These are phyloP conservation scores for Heritiera littoralis DNA, from an alignment of 345 rosid genomes.

Conservation along the genomic window DNA sequence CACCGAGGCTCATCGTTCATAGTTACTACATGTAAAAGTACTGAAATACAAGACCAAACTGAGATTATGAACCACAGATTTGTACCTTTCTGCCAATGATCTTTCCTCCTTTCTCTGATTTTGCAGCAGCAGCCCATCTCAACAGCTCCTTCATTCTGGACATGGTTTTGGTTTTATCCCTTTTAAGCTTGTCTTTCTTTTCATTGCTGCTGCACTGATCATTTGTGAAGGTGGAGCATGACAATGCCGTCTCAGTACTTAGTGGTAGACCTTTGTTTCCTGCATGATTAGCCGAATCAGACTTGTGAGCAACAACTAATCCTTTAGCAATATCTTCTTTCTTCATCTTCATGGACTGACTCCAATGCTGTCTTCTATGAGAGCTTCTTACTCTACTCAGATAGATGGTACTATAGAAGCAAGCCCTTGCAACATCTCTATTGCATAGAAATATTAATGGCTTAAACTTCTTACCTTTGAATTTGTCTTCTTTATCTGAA, in stretches of 20 bases:
- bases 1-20: background rate
- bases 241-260: slow-evolving; percentile 23
- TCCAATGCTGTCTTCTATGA: slow-evolving; percentile 31
- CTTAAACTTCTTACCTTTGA: slow-evolving; percentile 24
- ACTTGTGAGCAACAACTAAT: slow-evolving; percentile 21
- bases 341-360: slow-evolving; percentile 47
- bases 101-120: slow-evolving; percentile 65
- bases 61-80: background rate
- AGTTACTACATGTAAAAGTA: background rate
- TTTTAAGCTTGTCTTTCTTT: slow-evolving; percentile 44
- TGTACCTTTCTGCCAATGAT: slow-evolving; percentile 64
- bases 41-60: background rate
- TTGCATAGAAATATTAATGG: slow-evolving; percentile 47
- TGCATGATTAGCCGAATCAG: slow-evolving; percentile 33
- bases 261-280: slow-evolving; percentile 59
- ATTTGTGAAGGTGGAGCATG: slow-evolving; percentile 27
- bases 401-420: slow-evolving; percentile 55
- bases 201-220: slow-evolving; percentile 28
- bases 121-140: slow-evolving; percentile 78
- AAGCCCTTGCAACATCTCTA: slow-evolving; percentile 58
- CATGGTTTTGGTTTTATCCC: slow-evolving; percentile 53
- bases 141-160: slow-evolving; percentile 78
- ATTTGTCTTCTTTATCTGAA: slow-evolving; percentile 34
- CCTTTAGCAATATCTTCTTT: slow-evolving; percentile 35
- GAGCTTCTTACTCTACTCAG: slow-evolving; percentile 38